phyloP scores from a whole-genome alignment of 495 filamentous ascomycete species.

The Pyrenopolyporus hunteri region DNA sequence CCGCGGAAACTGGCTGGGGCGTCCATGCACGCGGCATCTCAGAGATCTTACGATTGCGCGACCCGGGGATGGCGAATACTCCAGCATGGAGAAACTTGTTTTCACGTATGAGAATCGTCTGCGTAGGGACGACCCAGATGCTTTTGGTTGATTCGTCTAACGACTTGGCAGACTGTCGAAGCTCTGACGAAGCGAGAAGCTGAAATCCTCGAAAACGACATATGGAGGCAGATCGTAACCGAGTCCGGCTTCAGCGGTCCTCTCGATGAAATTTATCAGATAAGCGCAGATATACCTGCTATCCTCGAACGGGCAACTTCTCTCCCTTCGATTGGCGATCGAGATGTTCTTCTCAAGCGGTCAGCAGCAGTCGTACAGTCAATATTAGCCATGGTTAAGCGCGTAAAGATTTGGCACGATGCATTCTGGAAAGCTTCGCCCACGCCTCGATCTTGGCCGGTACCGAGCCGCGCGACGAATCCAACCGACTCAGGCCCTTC shows the following conservation, averaged over 20 bases:
- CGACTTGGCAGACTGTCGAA: constrained; percentile 8
- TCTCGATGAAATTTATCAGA: constrained; percentile 23
- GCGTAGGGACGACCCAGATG: constrained; percentile 2
- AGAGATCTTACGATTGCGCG: constrained; percentile 21
- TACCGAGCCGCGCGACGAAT: constrained; percentile 12
- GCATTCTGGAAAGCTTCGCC: constrained; percentile 22
- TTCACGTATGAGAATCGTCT: constrained; percentile 25
- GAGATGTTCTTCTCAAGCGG: neutral
- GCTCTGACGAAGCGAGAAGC: constrained; percentile 22
- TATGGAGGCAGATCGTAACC: constrained; percentile 20
- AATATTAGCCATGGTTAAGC: constrained; percentile 8
- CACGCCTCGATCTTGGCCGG: constrained; percentile 12
- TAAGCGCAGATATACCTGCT: constrained; percentile 12
- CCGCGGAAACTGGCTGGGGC: constrained; percentile 19
- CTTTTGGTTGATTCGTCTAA: constrained; percentile 5
- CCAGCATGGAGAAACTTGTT: constrained; percentile 27
- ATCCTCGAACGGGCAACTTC: constrained; percentile 12
- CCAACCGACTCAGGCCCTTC: constrained; percentile 14
- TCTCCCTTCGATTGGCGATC: constrained; percentile 16
- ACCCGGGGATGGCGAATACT: constrained; percentile 13
- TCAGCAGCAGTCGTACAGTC: constrained; percentile 3
- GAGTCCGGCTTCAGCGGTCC: constrained; percentile 6
- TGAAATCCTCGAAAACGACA: constrained; percentile 17
- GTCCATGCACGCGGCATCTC: constrained; percentile 19
- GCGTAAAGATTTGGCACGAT: constrained; percentile 14